Evolutionary conservation across 768 basidiomycete species (phyloP).

Genomic region (Porphyrellus cyaneotinctus): DNA sequence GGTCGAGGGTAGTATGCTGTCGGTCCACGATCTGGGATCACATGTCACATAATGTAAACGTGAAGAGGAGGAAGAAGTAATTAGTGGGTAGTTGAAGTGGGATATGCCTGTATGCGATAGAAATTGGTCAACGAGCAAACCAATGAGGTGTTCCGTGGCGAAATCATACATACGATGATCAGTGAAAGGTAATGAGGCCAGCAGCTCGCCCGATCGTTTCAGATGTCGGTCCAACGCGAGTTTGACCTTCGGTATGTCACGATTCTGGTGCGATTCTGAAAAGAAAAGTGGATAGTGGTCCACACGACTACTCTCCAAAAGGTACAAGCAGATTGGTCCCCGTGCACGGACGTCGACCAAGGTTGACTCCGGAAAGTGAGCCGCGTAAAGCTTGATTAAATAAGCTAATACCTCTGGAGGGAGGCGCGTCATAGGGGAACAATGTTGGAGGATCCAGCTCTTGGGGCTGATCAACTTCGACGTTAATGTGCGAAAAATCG

Average conservation of each 20-base stretch:
- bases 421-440: constrained; percentile 6
- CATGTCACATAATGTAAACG: constrained; percentile 12
- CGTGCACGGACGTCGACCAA: neutral
- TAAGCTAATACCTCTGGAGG: constrained; percentile 36
- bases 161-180: constrained; percentile 6
- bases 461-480: neutral
- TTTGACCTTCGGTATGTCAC: constrained; percentile 2
- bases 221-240: constrained; percentile 7
- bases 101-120: constrained; percentile 16
- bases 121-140: constrained; percentile 12
- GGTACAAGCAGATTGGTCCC: constrained; percentile 18
- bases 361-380: neutral
- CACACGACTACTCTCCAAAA: constrained; percentile 22
- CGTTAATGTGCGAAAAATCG: too few species aligned
- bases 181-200: constrained; percentile 3
- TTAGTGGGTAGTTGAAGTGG: constrained; percentile 5
- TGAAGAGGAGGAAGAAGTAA: constrained; percentile 15
- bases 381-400: constrained; percentile 9
- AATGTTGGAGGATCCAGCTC: neutral
- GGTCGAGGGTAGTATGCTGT: neutral
- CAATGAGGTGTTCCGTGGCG: constrained; percentile 4
- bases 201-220: constrained; percentile 11
- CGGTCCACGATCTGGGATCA: neutral
- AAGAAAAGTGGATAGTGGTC: constrained; percentile 18
- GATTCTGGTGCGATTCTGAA: neutral